Conservation (phyloP, 257 asterid genomes). For the Lycium barbarum region DNA sequence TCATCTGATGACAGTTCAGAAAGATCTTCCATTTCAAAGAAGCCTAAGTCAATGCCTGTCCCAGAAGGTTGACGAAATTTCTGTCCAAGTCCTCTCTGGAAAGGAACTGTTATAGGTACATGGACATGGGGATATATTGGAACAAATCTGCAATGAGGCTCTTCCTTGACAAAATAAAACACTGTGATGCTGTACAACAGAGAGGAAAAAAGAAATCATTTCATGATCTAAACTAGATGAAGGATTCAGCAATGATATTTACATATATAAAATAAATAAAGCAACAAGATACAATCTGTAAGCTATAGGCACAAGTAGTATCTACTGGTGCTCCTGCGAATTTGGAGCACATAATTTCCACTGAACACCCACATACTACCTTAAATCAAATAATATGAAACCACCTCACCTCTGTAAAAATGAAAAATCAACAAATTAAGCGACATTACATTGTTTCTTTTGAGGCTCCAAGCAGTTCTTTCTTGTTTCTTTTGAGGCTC, state of each 20-base stretch:
- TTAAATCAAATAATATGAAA: not conserved
- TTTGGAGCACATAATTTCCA: conserved; percentile 26
- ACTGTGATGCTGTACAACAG: conserved; percentile 67
- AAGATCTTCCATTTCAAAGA: conserved; percentile 53
- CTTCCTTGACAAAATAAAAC: conserved; percentile 75
- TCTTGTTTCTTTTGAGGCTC: conserved; percentile 23
- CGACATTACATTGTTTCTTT: not conserved
- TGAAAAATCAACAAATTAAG: not conserved
- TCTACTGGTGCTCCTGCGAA: conserved; percentile 20
- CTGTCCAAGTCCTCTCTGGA: conserved; percentile 74
- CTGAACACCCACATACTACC: conserved; percentile 23
- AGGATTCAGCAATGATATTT: not conserved
- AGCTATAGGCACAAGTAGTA: not conserved
- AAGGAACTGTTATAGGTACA: conserved; percentile 61
- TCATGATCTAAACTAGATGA: conserved; percentile 25
- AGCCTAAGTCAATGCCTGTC: conserved; percentile 69
- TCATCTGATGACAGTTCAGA: conserved; percentile 51
- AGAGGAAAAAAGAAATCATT: conserved; percentile 32
- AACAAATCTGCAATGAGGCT: conserved; percentile 47
- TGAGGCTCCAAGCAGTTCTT: conserved; percentile 23
- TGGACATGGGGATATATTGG: conserved; percentile 39
- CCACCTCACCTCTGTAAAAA: not conserved
- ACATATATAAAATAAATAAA: not conserved
- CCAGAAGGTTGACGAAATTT: conserved; percentile 78
- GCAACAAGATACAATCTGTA: conserved; percentile 18